Percentiles rank a stretch among this genome's conserved stretches.
These are phyloP conservation scores for Mycena kentingensis DNA, from an alignment of 768 basidiomycete species.

Conservation along the genomic window DNA sequence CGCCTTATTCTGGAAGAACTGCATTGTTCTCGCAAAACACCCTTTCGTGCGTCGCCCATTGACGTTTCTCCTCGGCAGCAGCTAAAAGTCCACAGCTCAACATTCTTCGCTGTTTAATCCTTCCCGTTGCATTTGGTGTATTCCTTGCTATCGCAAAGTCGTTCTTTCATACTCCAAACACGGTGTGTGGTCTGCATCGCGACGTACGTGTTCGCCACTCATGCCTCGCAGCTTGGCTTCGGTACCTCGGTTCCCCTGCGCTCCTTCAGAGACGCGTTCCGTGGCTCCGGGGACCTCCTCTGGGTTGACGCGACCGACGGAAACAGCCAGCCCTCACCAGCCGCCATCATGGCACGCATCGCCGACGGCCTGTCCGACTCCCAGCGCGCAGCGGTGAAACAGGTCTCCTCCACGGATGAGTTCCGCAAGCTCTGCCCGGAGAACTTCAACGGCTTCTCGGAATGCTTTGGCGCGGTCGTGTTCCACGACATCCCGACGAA, in stretches of 20 bases:
- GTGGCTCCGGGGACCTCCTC: conserved; percentile 30
- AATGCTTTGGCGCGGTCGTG: conserved; percentile 50
- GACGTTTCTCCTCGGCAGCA: not conserved
- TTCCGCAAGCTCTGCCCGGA: conserved; percentile 47
- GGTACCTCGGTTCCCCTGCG: conserved; percentile 29
- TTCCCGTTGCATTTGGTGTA: conserved; percentile 46
- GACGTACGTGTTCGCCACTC: conserved; percentile 41
- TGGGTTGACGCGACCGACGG: conserved; percentile 54
- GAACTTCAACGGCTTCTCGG: conserved; percentile 51
- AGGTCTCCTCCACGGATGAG: conserved; percentile 37
- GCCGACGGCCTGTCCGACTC: conserved; percentile 36
- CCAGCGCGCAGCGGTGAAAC: conserved; percentile 39
- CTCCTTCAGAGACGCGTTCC: conserved; percentile 40
- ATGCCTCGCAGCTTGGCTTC: conserved; percentile 23
- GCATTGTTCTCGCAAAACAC: conserved; percentile 6
- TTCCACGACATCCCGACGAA: conserved; percentile 43
- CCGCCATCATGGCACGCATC: conserved; percentile 45
- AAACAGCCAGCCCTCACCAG: conserved; percentile 41
- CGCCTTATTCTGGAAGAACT: conserved; percentile 8
- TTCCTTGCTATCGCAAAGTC: conserved; percentile 45
- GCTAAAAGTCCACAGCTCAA: conserved; percentile 35
- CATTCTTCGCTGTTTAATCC: conserved; percentile 41
- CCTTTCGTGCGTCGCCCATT: conserved; percentile 4
- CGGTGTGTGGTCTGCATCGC: too few species aligned
- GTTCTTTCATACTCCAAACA: conserved; percentile 41